Evolutionary conservation across 1,284 basidiomycete genomes (phyloP), one percentile per base, ranked within the genome.

Genomic region (Sphaerobolus stellatus): DNA sequence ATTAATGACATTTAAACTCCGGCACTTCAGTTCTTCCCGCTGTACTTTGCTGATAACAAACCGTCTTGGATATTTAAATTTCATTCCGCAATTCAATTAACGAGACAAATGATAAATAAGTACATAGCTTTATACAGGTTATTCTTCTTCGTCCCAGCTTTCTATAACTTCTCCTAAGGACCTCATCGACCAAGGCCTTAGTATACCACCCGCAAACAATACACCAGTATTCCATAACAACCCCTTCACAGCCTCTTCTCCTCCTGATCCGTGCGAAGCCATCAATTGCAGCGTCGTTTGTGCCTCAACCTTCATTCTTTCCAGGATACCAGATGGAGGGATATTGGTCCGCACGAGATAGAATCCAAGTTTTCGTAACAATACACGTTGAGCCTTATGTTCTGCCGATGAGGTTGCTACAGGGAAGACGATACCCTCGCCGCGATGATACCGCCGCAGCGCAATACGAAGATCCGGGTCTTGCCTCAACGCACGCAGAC

Each of bases 151-250:
- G 9, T 20, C 22, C 41, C 41, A 44, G 25, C 45, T 48, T 31
- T 48, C 7, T 20, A 38, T 13, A 49, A 48, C 25, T 25, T 54
- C 52, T 22, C 43, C 34, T n/a, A 54, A n/a, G 8, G 52, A 16
- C 18, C 27, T 38, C 46, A 54, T 54, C 27, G 46, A 29, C 52
- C 52, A 54, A 2, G 52, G 52, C 24, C 52, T 13, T 11, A 54
- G 27, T 48, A 49, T 43, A 11, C 52, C 52, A 4, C 52, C 47
- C 20, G 52, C 47, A 41, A 54, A 54, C 36, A 54, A 25, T 27
- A 54, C 34, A 7, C 52, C 52, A 16, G 52, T 54, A 31, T 54
- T 54, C 52, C 52, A 54, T 45, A 54, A 25, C 38, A 54, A 43
- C 1, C 52, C 52, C 20, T 31, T 36, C 11, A 54, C 24, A 31